phyloP scores from a whole-genome alignment of 108 stramenopile species.

The Nitzschia sp. region DNA sequence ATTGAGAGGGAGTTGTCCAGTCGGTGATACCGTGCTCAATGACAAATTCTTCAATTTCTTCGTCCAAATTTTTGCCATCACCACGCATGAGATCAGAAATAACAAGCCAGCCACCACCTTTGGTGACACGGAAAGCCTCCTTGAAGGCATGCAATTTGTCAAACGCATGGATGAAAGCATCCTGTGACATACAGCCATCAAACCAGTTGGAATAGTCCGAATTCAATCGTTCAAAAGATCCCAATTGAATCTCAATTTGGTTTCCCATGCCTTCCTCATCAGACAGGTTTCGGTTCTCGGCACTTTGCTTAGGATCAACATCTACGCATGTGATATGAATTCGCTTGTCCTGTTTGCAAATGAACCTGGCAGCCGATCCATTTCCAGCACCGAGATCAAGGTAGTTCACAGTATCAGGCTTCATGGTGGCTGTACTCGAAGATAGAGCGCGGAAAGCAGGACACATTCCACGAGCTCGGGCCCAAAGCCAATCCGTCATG shows the following conservation, averaged over 20 bases:
- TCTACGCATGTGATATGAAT: slow-evolving; percentile 50
- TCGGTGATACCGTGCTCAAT: slow-evolving; percentile 50
- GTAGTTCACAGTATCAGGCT: slow-evolving; percentile 12
- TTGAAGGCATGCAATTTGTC: slow-evolving; percentile 38
- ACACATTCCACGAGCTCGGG: slow-evolving; percentile 23
- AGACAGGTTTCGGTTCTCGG: slow-evolving; percentile 27
- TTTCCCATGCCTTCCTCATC: slow-evolving; percentile 35
- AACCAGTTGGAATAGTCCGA: slow-evolving; percentile 42
- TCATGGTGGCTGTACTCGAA: slow-evolving; percentile 6
- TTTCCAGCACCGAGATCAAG: slow-evolving; percentile 36
- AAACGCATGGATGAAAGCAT: slow-evolving; percentile 60
- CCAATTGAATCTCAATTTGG: slow-evolving; percentile 39
- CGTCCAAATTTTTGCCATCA: slow-evolving; percentile 35
- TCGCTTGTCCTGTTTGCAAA: slow-evolving; percentile 26
- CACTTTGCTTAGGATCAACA: slow-evolving; percentile 45
- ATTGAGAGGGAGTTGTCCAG: slow-evolving; percentile 53
- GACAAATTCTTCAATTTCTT: slow-evolving; percentile 45
- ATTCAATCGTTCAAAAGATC: slow-evolving; percentile 37
- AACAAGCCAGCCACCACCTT: slow-evolving; percentile 56
- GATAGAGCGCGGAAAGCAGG: slow-evolving; percentile 22
- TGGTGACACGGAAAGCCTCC: slow-evolving; percentile 59
- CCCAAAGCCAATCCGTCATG: slow-evolving; percentile 37
- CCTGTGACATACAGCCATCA: slow-evolving; percentile 56
- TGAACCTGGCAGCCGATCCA: slow-evolving; percentile 34
- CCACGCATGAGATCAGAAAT: slow-evolving; percentile 63